These are phyloP conservation scores for Setaria viridis DNA, from an alignment of 202 grass and related monocot genomes.

Conservation along the genomic window DNA sequence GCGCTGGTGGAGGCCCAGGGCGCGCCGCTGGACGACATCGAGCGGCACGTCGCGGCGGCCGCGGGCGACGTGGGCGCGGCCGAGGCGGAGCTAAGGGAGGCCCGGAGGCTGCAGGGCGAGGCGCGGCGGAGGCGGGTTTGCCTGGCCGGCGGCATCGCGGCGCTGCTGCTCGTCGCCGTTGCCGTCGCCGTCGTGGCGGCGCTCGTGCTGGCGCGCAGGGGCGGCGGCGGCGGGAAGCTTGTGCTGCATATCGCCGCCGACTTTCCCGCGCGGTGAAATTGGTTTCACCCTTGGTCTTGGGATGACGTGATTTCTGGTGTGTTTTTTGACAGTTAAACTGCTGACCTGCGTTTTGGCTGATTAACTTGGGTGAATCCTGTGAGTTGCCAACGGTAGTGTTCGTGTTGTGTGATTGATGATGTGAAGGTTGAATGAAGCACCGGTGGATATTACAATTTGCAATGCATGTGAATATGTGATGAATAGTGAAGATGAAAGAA, in stretches of 20 bases:
- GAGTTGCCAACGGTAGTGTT: not conserved
- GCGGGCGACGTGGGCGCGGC: conserved; percentile 49
- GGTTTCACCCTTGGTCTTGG: too few relatives aligned
- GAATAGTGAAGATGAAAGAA: not conserved
- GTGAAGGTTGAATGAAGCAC: not conserved
- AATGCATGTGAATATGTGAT: too few relatives aligned
- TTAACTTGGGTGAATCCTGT: not conserved
- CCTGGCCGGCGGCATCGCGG: conserved; percentile 41
- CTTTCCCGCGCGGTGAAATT: conserved; percentile 10
- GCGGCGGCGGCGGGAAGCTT: not conserved
- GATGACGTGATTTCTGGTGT: not conserved
- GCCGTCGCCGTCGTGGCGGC: conserved; percentile 43
- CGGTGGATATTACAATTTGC: too few relatives aligned
- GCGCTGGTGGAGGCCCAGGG: conserved; percentile 69
- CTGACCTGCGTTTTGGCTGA: not conserved
- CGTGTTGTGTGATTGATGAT: not conserved
- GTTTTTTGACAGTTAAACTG: not conserved
- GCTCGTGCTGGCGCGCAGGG: conserved; percentile 40
- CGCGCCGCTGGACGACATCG: conserved; percentile 63
- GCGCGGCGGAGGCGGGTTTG: conserved; percentile 48
- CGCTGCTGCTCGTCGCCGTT: conserved; percentile 53
- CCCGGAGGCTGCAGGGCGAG: conserved; percentile 43
- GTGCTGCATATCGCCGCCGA: not conserved
- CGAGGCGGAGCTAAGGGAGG: conserved; percentile 53
- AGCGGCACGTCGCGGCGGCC: conserved; percentile 57